These are phyloP conservation scores for Cicer chorassanicum DNA, from an alignment of 306 rosid species.

Conservation along the genomic window DNA sequence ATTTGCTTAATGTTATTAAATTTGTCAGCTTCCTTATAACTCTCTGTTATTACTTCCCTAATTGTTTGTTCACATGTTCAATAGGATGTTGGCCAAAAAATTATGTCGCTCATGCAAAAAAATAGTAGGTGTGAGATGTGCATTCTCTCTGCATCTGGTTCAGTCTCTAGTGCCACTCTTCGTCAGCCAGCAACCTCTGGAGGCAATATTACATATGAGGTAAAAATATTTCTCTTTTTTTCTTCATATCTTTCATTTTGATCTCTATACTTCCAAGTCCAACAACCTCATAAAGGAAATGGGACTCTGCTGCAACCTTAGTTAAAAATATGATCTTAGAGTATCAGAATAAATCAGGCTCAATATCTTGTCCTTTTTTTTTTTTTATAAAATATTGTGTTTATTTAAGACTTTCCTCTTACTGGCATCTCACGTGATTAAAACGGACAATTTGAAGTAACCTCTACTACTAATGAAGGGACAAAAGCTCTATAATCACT, in stretches of 20 bases:
- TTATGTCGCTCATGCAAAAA: slow-evolving; percentile 82
- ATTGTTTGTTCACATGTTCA: slow-evolving; percentile 45
- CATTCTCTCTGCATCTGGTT: slow-evolving; percentile 84
- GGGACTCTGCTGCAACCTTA: slow-evolving; percentile 6
- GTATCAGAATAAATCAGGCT: neutral
- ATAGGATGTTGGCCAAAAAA: slow-evolving; percentile 91
- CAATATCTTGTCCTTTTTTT: slow-evolving; percentile 30
- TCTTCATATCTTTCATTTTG: neutral
- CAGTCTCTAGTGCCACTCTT: slow-evolving; percentile 78
- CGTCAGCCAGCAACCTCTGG: slow-evolving; percentile 90
- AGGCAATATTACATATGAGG: slow-evolving; percentile 88
- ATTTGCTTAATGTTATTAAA: slow-evolving; percentile 25
- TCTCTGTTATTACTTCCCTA: slow-evolving; percentile 45
- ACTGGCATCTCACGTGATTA: neutral
- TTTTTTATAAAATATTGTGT: neutral
- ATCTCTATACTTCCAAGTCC: slow-evolving; percentile 36
- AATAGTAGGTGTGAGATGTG: slow-evolving; percentile 80
- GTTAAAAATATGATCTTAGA: slow-evolving; percentile 23
- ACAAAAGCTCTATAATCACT: neutral
- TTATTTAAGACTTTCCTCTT: neutral
- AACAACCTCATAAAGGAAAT: slow-evolving; percentile 17
- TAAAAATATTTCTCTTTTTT: slow-evolving; percentile 43
- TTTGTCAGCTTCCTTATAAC: slow-evolving; percentile 15
- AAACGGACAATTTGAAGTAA: slow-evolving; percentile 15
- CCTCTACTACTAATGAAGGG: slow-evolving; percentile 12